Evolutionary conservation across 2,329 filamentous ascomycete species (phyloP).

Genomic region (Biscogniauxia marginata): DNA sequence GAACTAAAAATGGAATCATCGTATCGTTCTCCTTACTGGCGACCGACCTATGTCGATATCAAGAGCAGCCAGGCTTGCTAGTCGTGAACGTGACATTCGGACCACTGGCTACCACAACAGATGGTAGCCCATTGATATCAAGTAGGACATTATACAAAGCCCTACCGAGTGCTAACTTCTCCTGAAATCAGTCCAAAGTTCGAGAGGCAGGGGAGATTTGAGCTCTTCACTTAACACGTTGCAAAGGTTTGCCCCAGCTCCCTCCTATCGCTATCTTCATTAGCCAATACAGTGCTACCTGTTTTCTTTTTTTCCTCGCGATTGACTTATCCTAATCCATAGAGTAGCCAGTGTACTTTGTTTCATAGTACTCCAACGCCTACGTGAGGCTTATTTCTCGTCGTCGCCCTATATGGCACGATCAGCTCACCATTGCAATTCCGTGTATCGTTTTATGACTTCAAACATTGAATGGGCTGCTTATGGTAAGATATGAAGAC

Average conservation of each 20-base stretch:
- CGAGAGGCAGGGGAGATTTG: too few relatives aligned
- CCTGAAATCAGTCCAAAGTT: too few relatives aligned
- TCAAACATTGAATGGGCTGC: background rate
- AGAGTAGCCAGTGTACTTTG: background rate
- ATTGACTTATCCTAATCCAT: background rate
- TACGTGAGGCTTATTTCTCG: background rate
- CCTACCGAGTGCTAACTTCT: too few relatives aligned
- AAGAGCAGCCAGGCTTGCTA: background rate
- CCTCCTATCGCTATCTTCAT: background rate
- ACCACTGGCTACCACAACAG: background rate
- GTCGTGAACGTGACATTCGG: background rate
- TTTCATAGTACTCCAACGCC: background rate
- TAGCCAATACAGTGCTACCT: background rate
- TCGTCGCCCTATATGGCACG: background rate
- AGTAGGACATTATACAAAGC: too few relatives aligned
- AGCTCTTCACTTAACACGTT: background rate
- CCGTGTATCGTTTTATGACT: background rate
- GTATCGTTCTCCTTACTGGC: background rate
- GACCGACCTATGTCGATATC: background rate
- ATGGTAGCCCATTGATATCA: background rate
- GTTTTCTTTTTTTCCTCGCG: background rate
- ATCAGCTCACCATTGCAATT: background rate
- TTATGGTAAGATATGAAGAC: background rate
- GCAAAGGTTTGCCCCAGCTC: background rate
- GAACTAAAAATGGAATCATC: background rate